Evolutionary conservation across 768 basidiomycete species (phyloP), one percentile per base, ranked within the genome.

Genomic region (Leucosporidium scottii): DNA sequence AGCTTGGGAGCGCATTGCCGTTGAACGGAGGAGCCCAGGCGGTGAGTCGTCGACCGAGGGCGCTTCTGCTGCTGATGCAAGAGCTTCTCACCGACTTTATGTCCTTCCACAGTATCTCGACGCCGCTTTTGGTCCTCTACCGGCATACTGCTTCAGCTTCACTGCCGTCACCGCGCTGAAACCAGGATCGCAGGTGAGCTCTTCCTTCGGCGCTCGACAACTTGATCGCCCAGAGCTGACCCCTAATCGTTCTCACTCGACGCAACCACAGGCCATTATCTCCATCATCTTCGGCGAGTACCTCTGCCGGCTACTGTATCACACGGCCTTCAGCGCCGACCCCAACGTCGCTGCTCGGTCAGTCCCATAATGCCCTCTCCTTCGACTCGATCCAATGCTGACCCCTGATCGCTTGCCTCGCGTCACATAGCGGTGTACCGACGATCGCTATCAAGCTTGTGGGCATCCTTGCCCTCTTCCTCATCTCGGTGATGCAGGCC

Each of bases 71-170:
- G 49, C 27, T n/a, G 4, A 28, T 1, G 6, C 23, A 21, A 20
- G 17, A n/a, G 25, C 62, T n/a, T 1, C 13, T 7, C n/a, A 31
- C 65, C 57, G 56, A 63, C 55, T 57, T 9, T 9, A 12, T 25
- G 15, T 2, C n/a, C 25, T 50, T 1, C 12, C 25, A 18, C 53
- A 78, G 76, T 80, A 78, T 8, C 69, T 73, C 6, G 9, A 30
- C 5, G 65, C 66, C 0, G 72, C 75, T 0, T 76, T 67, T 59
- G 79, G 79, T 0, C 57, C 65, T 0, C 8, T 66, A 49, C 63
- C 44, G 5, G 91, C 93, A 12, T 99, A 91, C 77, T 83, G 96
- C 15, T 99, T 91, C 79, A 87, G 92, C 21, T 99, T 93, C 91
- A 93, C 91, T 20, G 88, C 93, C 2, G 90, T 94, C 48, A 87